Evolutionary conservation across 225 moss, liverwort and hornwort genomes (phyloP).

Genomic region (Pseudoscleropodium purum): DNA sequence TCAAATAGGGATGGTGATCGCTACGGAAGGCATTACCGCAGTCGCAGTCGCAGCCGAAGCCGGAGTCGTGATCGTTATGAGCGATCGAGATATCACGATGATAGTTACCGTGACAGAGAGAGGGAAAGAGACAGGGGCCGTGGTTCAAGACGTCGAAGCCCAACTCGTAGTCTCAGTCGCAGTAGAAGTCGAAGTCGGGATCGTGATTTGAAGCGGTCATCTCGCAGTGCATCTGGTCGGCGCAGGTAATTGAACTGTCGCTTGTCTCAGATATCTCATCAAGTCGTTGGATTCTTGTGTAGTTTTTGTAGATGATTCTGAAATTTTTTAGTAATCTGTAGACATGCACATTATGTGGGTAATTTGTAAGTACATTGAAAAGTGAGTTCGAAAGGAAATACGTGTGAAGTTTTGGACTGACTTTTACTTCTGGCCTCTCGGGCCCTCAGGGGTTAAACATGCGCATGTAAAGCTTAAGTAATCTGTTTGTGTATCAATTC

Average conservation of each 20-base stretch:
- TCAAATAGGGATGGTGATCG: conserved; percentile 63
- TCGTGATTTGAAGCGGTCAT: conserved; percentile 55
- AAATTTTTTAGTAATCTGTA: too few species aligned
- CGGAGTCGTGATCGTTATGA: conserved; percentile 75
- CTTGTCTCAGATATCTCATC: not conserved
- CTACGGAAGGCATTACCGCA: conserved; percentile 51
- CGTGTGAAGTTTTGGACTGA: not conserved
- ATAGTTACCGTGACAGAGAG: conserved; percentile 34
- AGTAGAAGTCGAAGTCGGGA: conserved; percentile 73
- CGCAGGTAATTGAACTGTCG: conserved; percentile 26
- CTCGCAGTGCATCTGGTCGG: conserved; percentile 54
- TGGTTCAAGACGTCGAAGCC: conserved; percentile 67
- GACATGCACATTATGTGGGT: not conserved
- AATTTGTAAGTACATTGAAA: not conserved
- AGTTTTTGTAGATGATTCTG: not conserved
- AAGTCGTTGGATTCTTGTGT: not conserved
- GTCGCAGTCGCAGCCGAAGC: conserved; percentile 73
- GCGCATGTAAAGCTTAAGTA: not conserved
- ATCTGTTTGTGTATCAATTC: not conserved
- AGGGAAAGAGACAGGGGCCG: conserved; percentile 61
- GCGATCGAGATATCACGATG: conserved; percentile 67
- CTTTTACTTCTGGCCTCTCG: not conserved
- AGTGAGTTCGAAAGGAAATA: not conserved
- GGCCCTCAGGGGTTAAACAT: not conserved
- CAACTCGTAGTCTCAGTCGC: conserved; percentile 57